phyloP scores from a whole-genome alignment of 768 basidiomycete genomes.

The Boletus pseudo-olivaceus region DNA sequence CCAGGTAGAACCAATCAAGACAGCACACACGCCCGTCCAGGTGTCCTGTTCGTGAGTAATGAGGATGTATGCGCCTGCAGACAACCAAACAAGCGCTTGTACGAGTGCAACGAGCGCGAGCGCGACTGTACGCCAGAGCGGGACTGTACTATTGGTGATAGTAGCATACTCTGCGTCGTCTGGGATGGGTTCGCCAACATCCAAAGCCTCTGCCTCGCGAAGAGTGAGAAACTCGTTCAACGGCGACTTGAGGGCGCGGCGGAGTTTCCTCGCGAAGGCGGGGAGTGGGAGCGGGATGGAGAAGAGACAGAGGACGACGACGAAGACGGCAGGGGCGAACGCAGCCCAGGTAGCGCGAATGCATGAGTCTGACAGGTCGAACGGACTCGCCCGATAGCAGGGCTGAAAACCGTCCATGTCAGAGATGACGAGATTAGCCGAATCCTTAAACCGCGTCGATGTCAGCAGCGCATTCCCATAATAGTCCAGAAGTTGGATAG shows the following conservation, averaged over 20 bases:
- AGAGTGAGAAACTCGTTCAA: conserved; percentile 47
- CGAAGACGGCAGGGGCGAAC: conserved; percentile 44
- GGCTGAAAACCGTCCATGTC: conserved; percentile 9
- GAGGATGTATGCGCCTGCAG: conserved; percentile 52
- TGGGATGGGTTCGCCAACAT: conserved; percentile 7
- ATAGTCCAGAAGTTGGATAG: neutral
- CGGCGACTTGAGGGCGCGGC: conserved; percentile 15
- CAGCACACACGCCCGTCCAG: conserved; percentile 38
- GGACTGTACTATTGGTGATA: conserved; percentile 19
- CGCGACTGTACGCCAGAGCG: conserved; percentile 60
- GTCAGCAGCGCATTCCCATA: neutral
- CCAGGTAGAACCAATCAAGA: conserved; percentile 59
- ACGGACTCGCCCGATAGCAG: conserved; percentile 13
- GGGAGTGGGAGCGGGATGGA: conserved; percentile 31
- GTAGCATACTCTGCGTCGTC: neutral
- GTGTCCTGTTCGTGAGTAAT: conserved; percentile 33
- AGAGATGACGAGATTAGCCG: neutral
- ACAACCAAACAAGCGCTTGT: conserved; percentile 57
- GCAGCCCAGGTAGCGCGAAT: conserved; percentile 52
- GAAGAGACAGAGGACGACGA: conserved; percentile 40
- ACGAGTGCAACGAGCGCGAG: conserved; percentile 54
- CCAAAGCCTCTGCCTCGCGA: conserved; percentile 53
- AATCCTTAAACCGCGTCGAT: neutral
- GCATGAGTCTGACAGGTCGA: conserved; percentile 46
- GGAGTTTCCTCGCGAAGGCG: conserved; percentile 15